Evolutionary conservation across 2,329 filamentous ascomycete genomes (phyloP), one percentile per base, ranked within the genome.

Genomic region (Tolypocladium sp.): DNA sequence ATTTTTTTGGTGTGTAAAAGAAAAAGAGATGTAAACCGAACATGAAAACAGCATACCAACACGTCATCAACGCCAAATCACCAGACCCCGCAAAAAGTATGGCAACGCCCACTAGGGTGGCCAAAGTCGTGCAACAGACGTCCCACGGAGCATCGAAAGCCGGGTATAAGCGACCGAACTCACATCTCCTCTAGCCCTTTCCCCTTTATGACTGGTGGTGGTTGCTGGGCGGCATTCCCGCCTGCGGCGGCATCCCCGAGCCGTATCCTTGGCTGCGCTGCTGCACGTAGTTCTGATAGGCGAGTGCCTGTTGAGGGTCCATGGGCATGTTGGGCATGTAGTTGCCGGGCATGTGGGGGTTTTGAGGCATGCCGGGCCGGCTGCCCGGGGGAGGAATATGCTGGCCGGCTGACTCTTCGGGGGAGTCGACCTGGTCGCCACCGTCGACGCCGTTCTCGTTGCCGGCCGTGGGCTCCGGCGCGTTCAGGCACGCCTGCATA

Each of bases 401-500:
- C 68, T 83, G 84, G 69, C 89, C 87, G 63, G 86, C 77, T 61
- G 92, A 87, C 74, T 97, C 94, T 75, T 97, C 94, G 58, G 93
- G 92, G 2, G 93, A 95, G 65, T 97, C 92, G 69, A 91, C 89
- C 64, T 89, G 85, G 66, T 89, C 88, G 63, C 80, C 76, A 64
- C 89, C 88, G 64, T 92, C 89, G 62, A 90, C 88, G 57, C 89
- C 89, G 67, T 92, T 92, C 71, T 96, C 91, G 69, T 86, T 87
- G 69, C 90, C 90, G 40, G 86, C 84, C 30, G 87, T 82, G 56
- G 93, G 92, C 74, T 99, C 94, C 49, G 94, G 94, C 25, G 94
- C 94, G 74, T 99, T 99, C 62, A 99, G 78, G 73, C 94, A 99
- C 57, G 94, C 92, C 93, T 97, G 67, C n/a, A 58, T 30, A 64